phyloP scores from a whole-genome alignment of 2,329 filamentous ascomycete species.

The Ciborinia camelliae region DNA sequence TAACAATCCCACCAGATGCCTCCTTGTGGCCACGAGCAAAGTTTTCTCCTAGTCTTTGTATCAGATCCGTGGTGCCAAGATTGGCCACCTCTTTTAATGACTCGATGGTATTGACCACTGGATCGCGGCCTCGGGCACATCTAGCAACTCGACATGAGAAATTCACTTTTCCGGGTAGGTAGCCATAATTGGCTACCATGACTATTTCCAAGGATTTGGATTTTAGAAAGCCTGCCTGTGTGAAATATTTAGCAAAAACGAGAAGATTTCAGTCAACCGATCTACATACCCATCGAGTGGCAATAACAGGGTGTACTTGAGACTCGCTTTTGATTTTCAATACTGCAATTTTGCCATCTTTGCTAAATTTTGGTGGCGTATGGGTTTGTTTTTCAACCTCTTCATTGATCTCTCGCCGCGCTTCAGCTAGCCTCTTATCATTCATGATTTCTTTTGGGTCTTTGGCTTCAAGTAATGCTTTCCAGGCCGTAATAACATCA shows the following conservation, averaged over 20 bases:
- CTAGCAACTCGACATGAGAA: constrained; percentile 63
- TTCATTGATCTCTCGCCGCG: constrained; percentile 55
- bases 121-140: constrained; percentile 50
- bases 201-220: constrained; percentile 60
- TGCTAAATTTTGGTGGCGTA: constrained; percentile 60
- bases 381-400: constrained; percentile 62
- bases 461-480: constrained; percentile 49
- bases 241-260: background rate
- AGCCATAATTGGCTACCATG: constrained; percentile 65
- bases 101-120: constrained; percentile 61
- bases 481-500: constrained; percentile 59
- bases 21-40: constrained; percentile 67
- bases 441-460: constrained; percentile 51
- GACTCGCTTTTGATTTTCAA: constrained; percentile 57
- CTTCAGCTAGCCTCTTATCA: constrained; percentile 49
- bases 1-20: constrained; percentile 63
- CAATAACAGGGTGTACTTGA: constrained; percentile 65
- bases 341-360: constrained; percentile 59
- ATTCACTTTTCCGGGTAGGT: constrained; percentile 59
- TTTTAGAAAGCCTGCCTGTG: constrained; percentile 51
- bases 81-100: constrained; percentile 51
- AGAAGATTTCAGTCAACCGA: too few relatives aligned
- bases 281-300: constrained; percentile 55
- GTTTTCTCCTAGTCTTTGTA: constrained; percentile 54
- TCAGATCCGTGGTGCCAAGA: constrained; percentile 40